These are phyloP conservation scores for Lentinula lateritia DNA, from an alignment of 768 basidiomycete species.

Conservation along the genomic window DNA sequence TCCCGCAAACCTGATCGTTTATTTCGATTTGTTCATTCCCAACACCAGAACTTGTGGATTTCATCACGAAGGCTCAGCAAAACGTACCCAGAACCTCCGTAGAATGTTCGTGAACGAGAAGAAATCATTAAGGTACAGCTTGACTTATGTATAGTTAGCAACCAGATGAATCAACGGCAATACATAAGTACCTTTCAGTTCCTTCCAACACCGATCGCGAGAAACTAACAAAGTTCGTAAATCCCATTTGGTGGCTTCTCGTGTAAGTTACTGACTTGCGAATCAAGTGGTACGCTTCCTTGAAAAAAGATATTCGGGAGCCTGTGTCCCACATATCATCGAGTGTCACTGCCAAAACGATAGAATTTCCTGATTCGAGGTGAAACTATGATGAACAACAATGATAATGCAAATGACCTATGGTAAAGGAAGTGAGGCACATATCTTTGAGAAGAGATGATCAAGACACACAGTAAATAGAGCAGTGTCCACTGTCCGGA, in stretches of 20 bases:
- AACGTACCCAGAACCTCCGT: not conserved
- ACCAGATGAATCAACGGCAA: not conserved
- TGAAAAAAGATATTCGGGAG: not conserved
- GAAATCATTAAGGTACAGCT: not conserved
- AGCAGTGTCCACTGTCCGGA: not conserved
- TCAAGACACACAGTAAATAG: not conserved
- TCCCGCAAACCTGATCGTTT: not conserved
- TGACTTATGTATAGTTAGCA: not conserved
- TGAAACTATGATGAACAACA: not conserved
- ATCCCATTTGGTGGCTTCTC: not conserved
- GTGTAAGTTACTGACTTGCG: not conserved
- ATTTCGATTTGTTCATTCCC: not conserved
- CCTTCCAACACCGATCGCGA: not conserved
- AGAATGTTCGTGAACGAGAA: not conserved
- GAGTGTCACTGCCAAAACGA: not conserved
- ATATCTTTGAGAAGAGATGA: not conserved
- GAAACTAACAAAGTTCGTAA: not conserved
- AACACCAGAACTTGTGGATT: not conserved
- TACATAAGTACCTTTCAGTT: not conserved
- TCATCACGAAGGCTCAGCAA: not conserved
- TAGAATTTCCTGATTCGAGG: not conserved
- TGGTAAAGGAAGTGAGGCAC: not conserved
- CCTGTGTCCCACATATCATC: not conserved
- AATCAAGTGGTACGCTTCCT: not conserved
- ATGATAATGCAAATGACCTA: not conserved